Base-by-base conservation (phyloP, 2,329 filamentous ascomycete genomes). In the Botryosphaeria dothidea region DNA sequence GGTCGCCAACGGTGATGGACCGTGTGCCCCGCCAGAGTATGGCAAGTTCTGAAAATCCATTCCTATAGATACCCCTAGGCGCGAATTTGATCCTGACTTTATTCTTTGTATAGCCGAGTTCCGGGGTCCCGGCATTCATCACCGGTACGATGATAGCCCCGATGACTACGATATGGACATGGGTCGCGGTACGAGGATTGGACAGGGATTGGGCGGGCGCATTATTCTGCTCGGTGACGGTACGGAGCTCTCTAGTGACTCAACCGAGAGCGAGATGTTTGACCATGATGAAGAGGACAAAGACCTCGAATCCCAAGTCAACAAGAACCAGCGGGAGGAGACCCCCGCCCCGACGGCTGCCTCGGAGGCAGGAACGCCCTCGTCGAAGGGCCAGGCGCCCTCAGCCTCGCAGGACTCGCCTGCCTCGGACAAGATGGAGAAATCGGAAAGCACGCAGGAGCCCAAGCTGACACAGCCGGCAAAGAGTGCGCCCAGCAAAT, bases 21-120 rank as follows among this genome's bases (percentile, higher is more conserved):
- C 95, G 78, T 98, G 94, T 84, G 95, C 95, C 79, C 95, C 95
- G 81, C 95, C 94, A 75, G 95, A 99, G 89, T 99, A 98, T 85
- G 95, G 95, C 93, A 94, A 90, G 92, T 88, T 82, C 82, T 78
- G 75, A 76, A 72, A 75, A 69, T 71, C 74, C 67, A 69, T 71
- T 71, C 72, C 73, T 75, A 74, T 67, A 65, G 43, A 62, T 62
- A 65, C 23, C 41, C 29, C 29, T 63, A 51, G 41, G n/a, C 8
- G 19, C n/a, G 70, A 73, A 69, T 71, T 68, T 71, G 17, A 64
- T 76, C 75, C 73, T 69, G 71, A 70, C 70, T 70, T 69, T 66
- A 77, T 73, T 78, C 74, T 45, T 73, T 74, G 68, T 74, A 69
- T 73, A 83, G 81, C 81, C 72, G 81, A 83, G 71, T 82, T 82